Evolutionary conservation across 2,329 filamentous ascomycete species (phyloP).

Genomic region (Emergomyces africanus): DNA sequence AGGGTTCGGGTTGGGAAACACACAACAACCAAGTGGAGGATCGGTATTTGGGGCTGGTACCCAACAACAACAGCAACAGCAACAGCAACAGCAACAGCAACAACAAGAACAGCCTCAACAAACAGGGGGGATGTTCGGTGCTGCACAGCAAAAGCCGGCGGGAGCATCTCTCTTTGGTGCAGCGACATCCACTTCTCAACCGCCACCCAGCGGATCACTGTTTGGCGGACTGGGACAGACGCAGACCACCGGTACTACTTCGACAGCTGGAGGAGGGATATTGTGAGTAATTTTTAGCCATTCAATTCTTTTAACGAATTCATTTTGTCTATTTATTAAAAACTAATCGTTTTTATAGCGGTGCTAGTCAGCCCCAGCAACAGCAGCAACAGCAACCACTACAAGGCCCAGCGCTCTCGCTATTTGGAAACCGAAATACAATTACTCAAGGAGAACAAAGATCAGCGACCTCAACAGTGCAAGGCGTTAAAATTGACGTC

Average conservation of each 20-base stretch:
- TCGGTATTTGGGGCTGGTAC: conserved; percentile 6
- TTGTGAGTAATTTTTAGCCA: conserved; percentile 19
- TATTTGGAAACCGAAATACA: conserved; percentile 25
- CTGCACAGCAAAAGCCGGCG: conserved; percentile 12
- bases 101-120: conserved; percentile 18
- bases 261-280: conserved; percentile 19
- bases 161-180: conserved; percentile 15
- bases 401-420: conserved; percentile 34
- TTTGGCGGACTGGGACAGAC: conserved; percentile 21
- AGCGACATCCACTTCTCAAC: conserved; percentile 7
- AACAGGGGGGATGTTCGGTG: conserved; percentile 17
- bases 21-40: neutral
- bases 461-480: conserved; percentile 26
- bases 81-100: conserved; percentile 5
- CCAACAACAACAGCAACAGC: conserved; percentile 4
- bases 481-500: conserved; percentile 66
- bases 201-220: conserved; percentile 11
- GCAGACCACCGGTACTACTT: conserved; percentile 5
- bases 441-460: conserved; percentile 19
- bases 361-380: conserved; percentile 11
- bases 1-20: conserved; percentile 3
- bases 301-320: neutral
- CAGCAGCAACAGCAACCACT: conserved; percentile 26
- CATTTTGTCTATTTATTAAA: neutral
- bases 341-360: conserved; percentile 10